Evolutionary conservation across 306 rosid species (phyloP).

Genomic region (Quercus cerris): DNA sequence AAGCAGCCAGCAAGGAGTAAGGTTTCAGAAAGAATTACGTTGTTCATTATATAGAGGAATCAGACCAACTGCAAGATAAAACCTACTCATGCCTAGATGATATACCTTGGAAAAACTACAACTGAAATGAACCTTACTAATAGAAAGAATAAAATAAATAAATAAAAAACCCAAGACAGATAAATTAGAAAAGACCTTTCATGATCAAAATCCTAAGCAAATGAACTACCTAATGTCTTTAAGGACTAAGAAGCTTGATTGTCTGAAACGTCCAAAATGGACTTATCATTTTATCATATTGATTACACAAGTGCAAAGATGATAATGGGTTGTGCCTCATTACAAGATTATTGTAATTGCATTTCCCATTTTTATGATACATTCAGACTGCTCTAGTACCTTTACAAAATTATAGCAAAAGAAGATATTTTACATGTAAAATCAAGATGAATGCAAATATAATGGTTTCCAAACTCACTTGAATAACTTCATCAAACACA

Average conservation of each 20-base stretch:
- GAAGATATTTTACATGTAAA: background rate
- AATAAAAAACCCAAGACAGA: too few relatives aligned
- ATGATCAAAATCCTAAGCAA: background rate
- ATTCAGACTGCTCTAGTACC: too few relatives aligned
- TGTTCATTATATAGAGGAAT: too few relatives aligned
- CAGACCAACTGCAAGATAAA: too few relatives aligned
- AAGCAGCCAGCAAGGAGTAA: too few relatives aligned
- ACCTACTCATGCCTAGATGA: too few relatives aligned
- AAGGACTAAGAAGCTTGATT: background rate
- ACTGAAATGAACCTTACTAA: too few relatives aligned
- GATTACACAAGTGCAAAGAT: background rate
- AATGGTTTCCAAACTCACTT: constrained; percentile 30
- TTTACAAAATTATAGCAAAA: background rate
- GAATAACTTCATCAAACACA: constrained; percentile 64
- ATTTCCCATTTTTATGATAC: background rate
- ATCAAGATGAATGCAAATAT: too few relatives aligned
- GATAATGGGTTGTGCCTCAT: background rate
- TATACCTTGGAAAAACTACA: too few relatives aligned
- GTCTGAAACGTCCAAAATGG: background rate
- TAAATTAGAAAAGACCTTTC: too few relatives aligned
- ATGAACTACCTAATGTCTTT: background rate
- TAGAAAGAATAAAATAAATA: too few relatives aligned
- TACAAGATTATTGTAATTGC: background rate
- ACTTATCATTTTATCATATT: background rate
- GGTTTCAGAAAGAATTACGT: too few relatives aligned